These are phyloP conservation scores for Magnaporthales sp. DNA, from an alignment of 2,329 filamentous ascomycete species.

Conservation along the genomic window DNA sequence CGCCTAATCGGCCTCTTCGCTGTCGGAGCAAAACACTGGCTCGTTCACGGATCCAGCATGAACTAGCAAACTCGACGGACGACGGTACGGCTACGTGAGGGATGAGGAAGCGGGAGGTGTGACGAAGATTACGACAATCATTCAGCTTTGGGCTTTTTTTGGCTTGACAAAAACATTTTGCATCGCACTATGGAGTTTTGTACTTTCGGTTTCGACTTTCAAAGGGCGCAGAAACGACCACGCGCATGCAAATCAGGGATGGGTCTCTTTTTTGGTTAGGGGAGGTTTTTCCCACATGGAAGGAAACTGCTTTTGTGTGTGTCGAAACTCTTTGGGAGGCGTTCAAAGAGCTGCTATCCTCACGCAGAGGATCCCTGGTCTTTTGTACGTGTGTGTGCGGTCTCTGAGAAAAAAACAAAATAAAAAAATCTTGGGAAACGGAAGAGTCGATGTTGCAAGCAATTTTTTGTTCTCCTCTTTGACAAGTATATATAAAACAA, in stretches of 20 bases:
- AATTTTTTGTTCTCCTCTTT: neutral
- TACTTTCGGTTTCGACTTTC: constrained; percentile 9
- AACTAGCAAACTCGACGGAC: neutral
- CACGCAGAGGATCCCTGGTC: neutral
- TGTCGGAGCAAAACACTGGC: neutral
- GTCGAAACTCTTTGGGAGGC: neutral
- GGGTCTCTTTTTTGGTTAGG: constrained; percentile 27
- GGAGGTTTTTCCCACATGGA: neutral
- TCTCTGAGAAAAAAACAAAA: neutral
- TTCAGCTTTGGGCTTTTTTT: neutral
- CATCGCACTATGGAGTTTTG: constrained; percentile 26
- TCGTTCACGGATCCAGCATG: neutral
- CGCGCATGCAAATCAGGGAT: constrained; percentile 19
- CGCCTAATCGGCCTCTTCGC: neutral
- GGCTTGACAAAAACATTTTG: constrained; percentile 10
- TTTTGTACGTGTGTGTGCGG: neutral
- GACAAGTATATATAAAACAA: neutral
- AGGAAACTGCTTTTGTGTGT: neutral
- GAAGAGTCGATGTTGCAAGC: neutral
- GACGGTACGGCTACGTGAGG: too few relatives aligned
- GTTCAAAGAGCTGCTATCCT: neutral
- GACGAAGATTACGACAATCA: neutral
- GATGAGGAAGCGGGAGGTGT: neutral
- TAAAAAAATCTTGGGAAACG: neutral
- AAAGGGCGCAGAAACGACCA: constrained; percentile 16